Evolutionary conservation across 257 asterid genomes (phyloP).

Genomic region (Ophiorrhiza pumila): DNA sequence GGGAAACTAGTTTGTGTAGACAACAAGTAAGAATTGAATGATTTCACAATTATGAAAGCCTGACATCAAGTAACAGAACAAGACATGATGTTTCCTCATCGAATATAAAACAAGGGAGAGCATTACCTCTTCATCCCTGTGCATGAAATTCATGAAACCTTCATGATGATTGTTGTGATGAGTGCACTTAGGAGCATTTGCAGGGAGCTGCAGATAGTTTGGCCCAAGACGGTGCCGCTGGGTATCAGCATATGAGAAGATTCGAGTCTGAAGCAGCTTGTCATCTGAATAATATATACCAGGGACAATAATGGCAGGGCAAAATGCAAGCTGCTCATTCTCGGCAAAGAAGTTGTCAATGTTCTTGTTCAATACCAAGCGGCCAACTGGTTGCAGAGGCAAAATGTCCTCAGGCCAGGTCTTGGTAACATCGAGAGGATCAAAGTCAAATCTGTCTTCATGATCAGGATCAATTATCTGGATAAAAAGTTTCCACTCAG

Average conservation of each 20-base stretch:
- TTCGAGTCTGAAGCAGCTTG: conserved; percentile 46
- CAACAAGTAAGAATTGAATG: not conserved
- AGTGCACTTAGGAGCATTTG: conserved; percentile 47
- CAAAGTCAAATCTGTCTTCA: conserved; percentile 86
- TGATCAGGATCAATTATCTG: conserved; percentile 85
- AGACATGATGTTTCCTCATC: not conserved
- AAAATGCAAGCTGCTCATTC: conserved; percentile 52
- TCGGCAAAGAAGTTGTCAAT: conserved; percentile 72
- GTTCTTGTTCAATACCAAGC: conserved; percentile 85
- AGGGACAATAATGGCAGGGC: conserved; percentile 51
- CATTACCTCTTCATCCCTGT: conserved; percentile 53
- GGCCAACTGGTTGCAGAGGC: conserved; percentile 97
- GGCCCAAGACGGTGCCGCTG: conserved; percentile 57
- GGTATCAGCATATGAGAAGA: conserved; percentile 45
- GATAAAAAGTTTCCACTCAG: conserved; percentile 96
- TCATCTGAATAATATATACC: conserved; percentile 48
- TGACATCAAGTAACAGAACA: not conserved
- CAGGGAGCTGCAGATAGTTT: conserved; percentile 53
- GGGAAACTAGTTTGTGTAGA: not conserved
- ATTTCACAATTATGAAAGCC: not conserved
- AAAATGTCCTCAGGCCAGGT: conserved; percentile 95
- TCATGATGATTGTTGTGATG: conserved; percentile 54
- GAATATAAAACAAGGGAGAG: not conserved
- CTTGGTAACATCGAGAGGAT: conserved; percentile 92
- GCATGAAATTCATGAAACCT: conserved; percentile 50